phyloP scores from a whole-genome alignment of 176 grass and related monocot genomes.

The Themeda triandra region DNA sequence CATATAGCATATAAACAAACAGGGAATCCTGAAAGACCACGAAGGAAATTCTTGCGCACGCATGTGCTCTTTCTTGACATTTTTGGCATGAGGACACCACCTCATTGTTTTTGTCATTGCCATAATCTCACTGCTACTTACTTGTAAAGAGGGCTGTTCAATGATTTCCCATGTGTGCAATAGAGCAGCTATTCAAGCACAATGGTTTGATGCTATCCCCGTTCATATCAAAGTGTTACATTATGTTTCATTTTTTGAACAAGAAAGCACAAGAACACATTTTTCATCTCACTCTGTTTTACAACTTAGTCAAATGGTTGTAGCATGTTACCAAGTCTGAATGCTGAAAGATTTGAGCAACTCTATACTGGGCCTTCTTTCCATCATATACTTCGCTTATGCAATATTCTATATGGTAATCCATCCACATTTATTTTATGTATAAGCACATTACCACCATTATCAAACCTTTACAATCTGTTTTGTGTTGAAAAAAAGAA shows the following conservation, averaged over 20 bases:
- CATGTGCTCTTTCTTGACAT: no score
- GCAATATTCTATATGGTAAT: not conserved
- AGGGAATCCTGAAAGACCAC: no score
- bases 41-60: no score
- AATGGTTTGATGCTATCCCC: not conserved
- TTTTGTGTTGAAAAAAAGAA: not conserved
- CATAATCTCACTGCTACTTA: not conserved
- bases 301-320: not conserved
- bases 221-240: not conserved
- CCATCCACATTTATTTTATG: not conserved
- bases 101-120: not conserved
- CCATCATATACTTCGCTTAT: not conserved
- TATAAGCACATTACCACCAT: not conserved
- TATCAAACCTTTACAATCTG: not conserved
- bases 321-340: not conserved
- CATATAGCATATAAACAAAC: no score
- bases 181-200: not conserved
- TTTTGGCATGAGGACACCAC: not conserved
- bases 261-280: not conserved
- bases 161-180: not conserved
- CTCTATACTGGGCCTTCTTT: not conserved
- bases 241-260: not conserved
- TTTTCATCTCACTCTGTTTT: not conserved
- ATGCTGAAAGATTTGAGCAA: not conserved
- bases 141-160: not conserved